phyloP scores from a whole-genome alignment of 371 early-diverging fungal species.

The Rhizopus arrhizus region DNA sequence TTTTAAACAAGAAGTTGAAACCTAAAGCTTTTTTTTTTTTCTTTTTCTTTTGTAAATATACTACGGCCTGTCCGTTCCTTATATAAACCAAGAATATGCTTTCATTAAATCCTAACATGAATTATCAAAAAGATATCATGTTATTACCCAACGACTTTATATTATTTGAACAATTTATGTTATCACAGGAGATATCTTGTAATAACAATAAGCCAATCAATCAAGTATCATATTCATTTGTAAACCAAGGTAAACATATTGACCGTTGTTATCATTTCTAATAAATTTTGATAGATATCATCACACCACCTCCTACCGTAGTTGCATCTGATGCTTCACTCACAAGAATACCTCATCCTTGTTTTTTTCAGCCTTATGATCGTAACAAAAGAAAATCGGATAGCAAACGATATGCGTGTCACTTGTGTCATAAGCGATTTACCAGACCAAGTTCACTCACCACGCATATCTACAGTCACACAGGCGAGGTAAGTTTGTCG shows the following conservation, averaged over 20 bases:
- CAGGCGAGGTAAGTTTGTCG: constrained; percentile 49
- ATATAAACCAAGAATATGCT: neutral
- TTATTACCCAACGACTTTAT: neutral
- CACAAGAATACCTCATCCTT: neutral
- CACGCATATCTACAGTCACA: constrained; percentile 67
- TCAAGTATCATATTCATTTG: neutral
- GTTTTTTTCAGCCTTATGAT: neutral
- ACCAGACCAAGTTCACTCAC: constrained; percentile 63
- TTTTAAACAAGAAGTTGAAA: too few relatives aligned
- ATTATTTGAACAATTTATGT: neutral
- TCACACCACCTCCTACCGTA: neutral
- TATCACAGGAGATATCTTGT: constrained; percentile 6
- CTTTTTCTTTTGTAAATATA: neutral
- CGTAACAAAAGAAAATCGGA: neutral
- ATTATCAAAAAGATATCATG: neutral
- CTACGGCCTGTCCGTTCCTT: neutral
- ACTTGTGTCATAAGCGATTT: constrained; percentile 58
- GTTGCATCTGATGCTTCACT: constrained; percentile 5
- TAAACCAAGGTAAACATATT: neutral
- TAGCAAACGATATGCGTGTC: constrained; percentile 42
- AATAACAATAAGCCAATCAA: neutral
- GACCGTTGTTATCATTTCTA: too few relatives aligned
- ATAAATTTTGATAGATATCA: too few relatives aligned
- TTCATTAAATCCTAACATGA: constrained; percentile 3
- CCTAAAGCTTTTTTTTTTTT: neutral